phyloP scores from a whole-genome alignment of 306 rosid species.

The Prunus kanzakura region DNA sequence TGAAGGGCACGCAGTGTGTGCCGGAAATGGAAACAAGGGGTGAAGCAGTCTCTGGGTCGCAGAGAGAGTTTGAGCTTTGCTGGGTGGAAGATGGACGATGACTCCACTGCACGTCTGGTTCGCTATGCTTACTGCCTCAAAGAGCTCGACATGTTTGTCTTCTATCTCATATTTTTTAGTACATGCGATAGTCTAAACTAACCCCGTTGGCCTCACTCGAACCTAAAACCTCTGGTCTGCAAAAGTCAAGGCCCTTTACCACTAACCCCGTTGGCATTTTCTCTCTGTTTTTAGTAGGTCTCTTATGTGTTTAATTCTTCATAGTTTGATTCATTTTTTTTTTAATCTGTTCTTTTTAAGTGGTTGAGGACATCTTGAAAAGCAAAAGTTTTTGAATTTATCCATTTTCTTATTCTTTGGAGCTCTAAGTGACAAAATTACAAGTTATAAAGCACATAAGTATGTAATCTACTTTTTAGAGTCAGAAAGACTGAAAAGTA shows the following conservation, averaged over 20 bases:
- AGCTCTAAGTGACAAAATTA: not conserved
- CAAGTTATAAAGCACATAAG: not conserved
- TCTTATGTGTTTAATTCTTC: no score
- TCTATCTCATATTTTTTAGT: not conserved
- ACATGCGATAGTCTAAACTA: no score
- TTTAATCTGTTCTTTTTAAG: not conserved
- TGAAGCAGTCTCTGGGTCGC: conserved; percentile 62
- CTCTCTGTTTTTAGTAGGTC: no score
- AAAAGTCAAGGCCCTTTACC: no score
- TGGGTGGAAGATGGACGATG: conserved; percentile 92
- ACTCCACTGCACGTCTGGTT: conserved; percentile 79
- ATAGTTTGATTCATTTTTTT: not conserved
- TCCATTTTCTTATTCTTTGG: not conserved
- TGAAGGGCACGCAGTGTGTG: conserved; percentile 80
- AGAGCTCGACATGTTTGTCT: conserved; percentile 76
- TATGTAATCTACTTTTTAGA: not conserved
- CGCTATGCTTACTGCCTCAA: conserved; percentile 70
- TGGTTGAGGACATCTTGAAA: not conserved
- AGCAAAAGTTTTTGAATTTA: not conserved
- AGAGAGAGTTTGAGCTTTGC: conserved; percentile 71
- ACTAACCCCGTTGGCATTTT: not conserved
- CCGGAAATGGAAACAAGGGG: conserved; percentile 90
- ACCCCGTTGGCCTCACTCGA: no score
- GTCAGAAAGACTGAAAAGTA: not conserved
- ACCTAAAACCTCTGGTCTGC: no score